These are phyloP conservation scores for Xylaria sp. DNA, from an alignment of 2,329 filamentous ascomycete species.

Conservation along the genomic window DNA sequence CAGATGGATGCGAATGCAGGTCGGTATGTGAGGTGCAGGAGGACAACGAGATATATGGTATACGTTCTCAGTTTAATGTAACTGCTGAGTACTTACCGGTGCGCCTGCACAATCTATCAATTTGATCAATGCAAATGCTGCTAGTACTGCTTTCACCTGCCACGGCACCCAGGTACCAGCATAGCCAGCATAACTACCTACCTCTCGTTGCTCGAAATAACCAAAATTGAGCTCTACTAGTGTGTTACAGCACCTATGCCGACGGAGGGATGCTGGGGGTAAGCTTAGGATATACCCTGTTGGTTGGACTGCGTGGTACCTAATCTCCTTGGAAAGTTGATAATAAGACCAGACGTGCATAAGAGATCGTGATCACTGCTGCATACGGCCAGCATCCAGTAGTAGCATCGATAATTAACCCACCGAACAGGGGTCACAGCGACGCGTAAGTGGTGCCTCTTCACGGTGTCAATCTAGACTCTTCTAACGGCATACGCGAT, in stretches of 20 bases:
- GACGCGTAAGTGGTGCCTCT: slow-evolving; percentile 2
- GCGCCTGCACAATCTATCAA: slow-evolving; percentile 20
- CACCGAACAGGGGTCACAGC: slow-evolving; percentile 15
- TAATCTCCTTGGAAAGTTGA: slow-evolving; percentile 38
- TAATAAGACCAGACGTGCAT: slow-evolving; percentile 41
- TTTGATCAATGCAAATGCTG: slow-evolving; percentile 15
- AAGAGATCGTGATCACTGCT: slow-evolving; percentile 44
- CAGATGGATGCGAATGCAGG: slow-evolving; percentile 11
- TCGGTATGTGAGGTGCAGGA: slow-evolving; percentile 8
- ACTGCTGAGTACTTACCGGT: slow-evolving; percentile 17
- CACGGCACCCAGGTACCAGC: slow-evolving; percentile 1
- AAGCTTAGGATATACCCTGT: slow-evolving; percentile 29
- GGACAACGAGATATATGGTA: slow-evolving; percentile 14
- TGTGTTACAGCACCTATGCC: slow-evolving; percentile 8
- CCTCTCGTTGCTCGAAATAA: slow-evolving; percentile 20
- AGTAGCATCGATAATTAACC: slow-evolving; percentile 32
- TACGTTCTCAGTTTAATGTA: slow-evolving; percentile 13
- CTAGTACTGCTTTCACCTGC: slow-evolving; percentile 7
- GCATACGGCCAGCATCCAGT: slow-evolving; percentile 23
- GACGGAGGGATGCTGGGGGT: slow-evolving; percentile 12
- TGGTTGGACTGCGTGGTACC: slow-evolving; percentile 31
- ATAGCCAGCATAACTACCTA: neutral
- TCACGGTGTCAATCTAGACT: neutral
- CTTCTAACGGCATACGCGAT: neutral
- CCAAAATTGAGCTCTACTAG: slow-evolving; percentile 2